These are phyloP conservation scores for Saccharomycopsis sp. DNA, from an alignment of 805 yeast genomes.

Conservation along the genomic window DNA sequence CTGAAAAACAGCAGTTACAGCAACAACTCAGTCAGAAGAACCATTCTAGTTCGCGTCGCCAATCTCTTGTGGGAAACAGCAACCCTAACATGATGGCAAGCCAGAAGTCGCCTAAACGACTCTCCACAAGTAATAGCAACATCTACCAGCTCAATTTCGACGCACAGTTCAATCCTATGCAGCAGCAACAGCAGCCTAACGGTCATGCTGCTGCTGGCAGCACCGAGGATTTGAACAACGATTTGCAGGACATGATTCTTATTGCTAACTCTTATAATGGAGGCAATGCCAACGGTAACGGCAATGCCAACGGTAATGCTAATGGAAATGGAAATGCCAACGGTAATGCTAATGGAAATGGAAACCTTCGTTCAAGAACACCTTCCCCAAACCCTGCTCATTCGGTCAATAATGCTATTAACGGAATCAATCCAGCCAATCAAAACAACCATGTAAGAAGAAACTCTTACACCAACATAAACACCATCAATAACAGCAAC, in stretches of 20 bases:
- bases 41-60: neutral
- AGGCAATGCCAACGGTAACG: neutral
- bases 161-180: slow-evolving; percentile 5
- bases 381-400: slow-evolving; percentile 21
- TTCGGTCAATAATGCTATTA: neutral
- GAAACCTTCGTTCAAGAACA: slow-evolving; percentile 21
- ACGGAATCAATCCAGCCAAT: neutral
- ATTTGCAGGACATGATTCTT: neutral
- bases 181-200: slow-evolving; percentile 11
- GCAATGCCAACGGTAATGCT: neutral
- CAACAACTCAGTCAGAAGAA: slow-evolving; percentile 23
- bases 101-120: slow-evolving; percentile 18
- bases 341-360: neutral
- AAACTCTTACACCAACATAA: neutral
- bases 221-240: slow-evolving; percentile 3
- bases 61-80: neutral
- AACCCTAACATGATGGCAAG: neutral
- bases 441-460: neutral
- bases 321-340: neutral
- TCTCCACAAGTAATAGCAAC: slow-evolving; percentile 14
- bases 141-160: slow-evolving; percentile 22
- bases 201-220: slow-evolving; percentile 10
- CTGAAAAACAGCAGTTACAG: slow-evolving; percentile 22
- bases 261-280: neutral
- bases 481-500: neutral